A percentile compares a stretch with the other conserved stretches of the same genome.
Evolutionary conservation across 2,329 filamentous ascomycete species (phyloP).

Genomic region (Pseudocercospora macadamiae): DNA sequence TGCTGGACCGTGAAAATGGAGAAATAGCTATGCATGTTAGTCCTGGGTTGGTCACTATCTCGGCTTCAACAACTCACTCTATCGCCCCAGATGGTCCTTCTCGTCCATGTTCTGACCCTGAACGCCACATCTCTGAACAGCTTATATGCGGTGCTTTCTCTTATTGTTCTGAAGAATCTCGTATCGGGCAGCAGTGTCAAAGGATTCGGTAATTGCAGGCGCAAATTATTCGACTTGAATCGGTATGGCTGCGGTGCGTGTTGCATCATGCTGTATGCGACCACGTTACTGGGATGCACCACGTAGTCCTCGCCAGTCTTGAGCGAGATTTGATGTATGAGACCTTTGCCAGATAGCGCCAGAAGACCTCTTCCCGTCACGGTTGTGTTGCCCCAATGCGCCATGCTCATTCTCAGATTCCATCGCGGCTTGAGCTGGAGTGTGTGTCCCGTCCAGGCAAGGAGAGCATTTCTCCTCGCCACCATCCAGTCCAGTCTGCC

Average conservation of each 20-base stretch:
- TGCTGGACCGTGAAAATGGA: constrained; percentile 84
- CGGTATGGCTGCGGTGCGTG: constrained; percentile 80
- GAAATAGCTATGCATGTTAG: constrained; percentile 63
- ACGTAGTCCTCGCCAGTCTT: constrained; percentile 86
- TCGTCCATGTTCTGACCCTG: constrained; percentile 72
- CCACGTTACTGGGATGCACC: constrained; percentile 84
- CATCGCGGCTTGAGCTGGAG: constrained; percentile 74
- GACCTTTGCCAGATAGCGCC: constrained; percentile 81
- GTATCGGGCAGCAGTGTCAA: constrained; percentile 68
- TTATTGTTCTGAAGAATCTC: constrained; percentile 73
- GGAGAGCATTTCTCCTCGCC: constrained; percentile 78
- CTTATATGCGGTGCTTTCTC: constrained; percentile 73
- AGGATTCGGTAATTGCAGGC: constrained; percentile 75
- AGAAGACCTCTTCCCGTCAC: constrained; percentile 86
- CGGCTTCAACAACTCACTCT: constrained; percentile 54
- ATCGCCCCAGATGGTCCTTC: constrained; percentile 90
- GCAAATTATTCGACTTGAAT: constrained; percentile 74
- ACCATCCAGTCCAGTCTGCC: constrained; percentile 96
- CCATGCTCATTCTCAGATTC: constrained; percentile 72
- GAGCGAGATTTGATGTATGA: constrained; percentile 83
- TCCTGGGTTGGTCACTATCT: not conserved
- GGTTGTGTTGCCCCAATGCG: constrained; percentile 89
- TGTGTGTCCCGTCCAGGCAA: constrained; percentile 96
- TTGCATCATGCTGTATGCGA: constrained; percentile 81
- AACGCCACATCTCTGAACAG: constrained; percentile 66